These are phyloP conservation scores for Vaccinium vitisidaea DNA, from an alignment of 148 eudicot genomes.

Conservation along the genomic window DNA sequence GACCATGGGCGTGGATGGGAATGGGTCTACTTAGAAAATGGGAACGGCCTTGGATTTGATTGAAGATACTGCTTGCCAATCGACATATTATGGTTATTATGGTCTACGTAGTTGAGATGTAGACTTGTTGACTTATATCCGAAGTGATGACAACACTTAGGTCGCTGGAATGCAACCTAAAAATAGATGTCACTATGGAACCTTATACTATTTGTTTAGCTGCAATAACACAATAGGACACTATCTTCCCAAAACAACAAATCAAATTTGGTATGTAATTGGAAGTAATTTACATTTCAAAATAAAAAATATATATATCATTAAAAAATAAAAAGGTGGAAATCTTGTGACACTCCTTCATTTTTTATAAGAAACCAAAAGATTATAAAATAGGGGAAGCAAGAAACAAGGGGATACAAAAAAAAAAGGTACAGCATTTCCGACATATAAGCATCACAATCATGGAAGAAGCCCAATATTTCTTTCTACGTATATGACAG, in stretches of 20 bases:
- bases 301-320: neutral
- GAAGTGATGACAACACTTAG: neutral
- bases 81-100: neutral
- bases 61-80: neutral
- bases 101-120: neutral
- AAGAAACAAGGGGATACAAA: neutral
- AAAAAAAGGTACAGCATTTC: too few species aligned
- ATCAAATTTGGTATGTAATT: neutral
- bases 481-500: neutral
- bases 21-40: neutral
- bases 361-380: neutral
- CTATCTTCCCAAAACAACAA: constrained; percentile 10
- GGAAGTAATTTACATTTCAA: neutral
- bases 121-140: neutral
- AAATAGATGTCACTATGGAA: neutral
- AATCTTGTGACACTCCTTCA: neutral
- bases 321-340: neutral
- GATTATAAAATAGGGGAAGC: neutral
- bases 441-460: neutral
- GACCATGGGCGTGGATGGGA: neutral
- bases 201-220: neutral
- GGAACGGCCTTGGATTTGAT: constrained; percentile 1
- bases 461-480: neutral
- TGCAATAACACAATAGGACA: neutral
- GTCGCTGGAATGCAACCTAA: neutral